These are phyloP conservation scores for Suillus hirtellus DNA, from an alignment of 768 basidiomycete species.

Conservation along the genomic window DNA sequence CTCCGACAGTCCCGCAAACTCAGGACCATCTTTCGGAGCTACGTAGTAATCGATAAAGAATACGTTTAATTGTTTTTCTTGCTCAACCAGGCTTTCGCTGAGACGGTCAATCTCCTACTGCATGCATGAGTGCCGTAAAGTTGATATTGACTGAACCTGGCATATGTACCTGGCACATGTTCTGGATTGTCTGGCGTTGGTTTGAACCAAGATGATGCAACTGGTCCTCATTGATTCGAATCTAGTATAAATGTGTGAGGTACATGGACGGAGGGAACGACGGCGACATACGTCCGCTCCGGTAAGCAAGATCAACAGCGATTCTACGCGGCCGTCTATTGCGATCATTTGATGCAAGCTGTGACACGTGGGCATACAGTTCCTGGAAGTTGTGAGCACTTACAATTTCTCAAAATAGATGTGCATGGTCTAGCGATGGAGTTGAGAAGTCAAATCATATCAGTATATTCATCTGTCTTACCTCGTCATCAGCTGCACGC, in stretches of 20 bases:
- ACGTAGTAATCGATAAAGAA: not conserved
- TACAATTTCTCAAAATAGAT: not conserved
- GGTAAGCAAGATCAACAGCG: not conserved
- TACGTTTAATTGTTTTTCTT: not conserved
- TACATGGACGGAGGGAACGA: not conserved
- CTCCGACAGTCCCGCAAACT: not conserved
- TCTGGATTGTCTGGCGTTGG: not conserved
- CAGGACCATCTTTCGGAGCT: not conserved
- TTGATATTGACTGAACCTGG: not conserved
- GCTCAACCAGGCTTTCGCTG: not conserved
- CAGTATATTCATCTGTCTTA: not conserved
- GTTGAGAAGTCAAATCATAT: not conserved
- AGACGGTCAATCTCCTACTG: not conserved
- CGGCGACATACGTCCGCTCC: not conserved
- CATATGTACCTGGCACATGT: not conserved
- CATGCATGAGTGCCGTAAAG: not conserved
- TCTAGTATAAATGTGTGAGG: not conserved
- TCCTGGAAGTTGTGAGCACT: not conserved
- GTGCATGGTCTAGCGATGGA: not conserved
- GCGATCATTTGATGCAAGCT: not conserved
- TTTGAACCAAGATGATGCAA: not conserved
- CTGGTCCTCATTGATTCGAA: not conserved
- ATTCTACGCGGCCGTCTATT: not conserved
- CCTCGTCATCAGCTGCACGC: conserved; percentile 1
- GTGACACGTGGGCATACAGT: not conserved